These are phyloP conservation scores for Iodosphaeria phyllophila DNA, from an alignment of 2,329 filamentous ascomycete species.

Conservation along the genomic window DNA sequence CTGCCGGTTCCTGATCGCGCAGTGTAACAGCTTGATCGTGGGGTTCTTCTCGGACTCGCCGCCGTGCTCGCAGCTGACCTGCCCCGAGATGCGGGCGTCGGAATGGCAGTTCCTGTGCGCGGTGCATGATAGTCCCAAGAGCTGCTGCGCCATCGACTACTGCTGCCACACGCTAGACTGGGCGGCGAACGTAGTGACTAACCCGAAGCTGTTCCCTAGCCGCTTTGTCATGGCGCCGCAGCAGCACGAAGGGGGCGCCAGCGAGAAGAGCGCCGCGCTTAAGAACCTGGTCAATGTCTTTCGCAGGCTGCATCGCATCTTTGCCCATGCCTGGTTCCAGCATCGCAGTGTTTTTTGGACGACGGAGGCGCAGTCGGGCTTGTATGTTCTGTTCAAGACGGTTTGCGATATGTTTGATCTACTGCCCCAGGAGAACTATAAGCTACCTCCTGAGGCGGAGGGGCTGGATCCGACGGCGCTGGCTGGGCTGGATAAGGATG, in stretches of 20 bases:
- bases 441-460: conserved; percentile 82
- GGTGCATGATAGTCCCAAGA: conserved; percentile 90
- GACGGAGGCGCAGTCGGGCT: conserved; percentile 72
- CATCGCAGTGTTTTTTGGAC: conserved; percentile 91
- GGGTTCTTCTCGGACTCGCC: conserved; percentile 84
- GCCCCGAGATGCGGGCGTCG: conserved; percentile 93
- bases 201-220: conserved; percentile 87
- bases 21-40: conserved; percentile 83
- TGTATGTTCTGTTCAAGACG: conserved; percentile 94
- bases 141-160: conserved; percentile 96
- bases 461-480: conserved; percentile 41
- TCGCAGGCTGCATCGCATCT: conserved; percentile 83
- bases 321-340: conserved; percentile 97
- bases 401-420: conserved; percentile 86
- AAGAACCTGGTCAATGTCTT: conserved; percentile 93
- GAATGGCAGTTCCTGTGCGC: conserved; percentile 99
- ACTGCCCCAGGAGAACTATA: conserved; percentile 87
- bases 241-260: conserved; percentile 34
- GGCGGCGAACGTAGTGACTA: conserved; percentile 87
- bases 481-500: conserved; percentile 20
- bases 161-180: conserved; percentile 97
- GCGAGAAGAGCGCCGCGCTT: conserved; percentile 44
- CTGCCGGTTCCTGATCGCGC: conserved; percentile 84
- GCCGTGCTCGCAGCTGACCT: conserved; percentile 74
- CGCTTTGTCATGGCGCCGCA: conserved; percentile 38